Base-by-base conservation (phyloP, 345 rosid genomes). In the Gossypium anomalum region DNA sequence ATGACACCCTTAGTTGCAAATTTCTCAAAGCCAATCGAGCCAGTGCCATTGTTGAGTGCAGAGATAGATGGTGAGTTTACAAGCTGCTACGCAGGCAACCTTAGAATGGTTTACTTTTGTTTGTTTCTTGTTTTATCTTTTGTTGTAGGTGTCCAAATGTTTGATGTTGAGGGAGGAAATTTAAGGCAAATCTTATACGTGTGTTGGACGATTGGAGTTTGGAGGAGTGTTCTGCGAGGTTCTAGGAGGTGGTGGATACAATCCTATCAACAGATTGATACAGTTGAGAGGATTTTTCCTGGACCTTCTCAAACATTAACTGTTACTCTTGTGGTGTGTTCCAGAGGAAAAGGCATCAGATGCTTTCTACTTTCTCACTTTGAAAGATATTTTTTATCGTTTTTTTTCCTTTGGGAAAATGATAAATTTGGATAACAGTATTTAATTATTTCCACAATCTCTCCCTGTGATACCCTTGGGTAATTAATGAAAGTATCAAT, bases 21-120 rank as follows among this genome's bases (percentile, higher is more conserved):
- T 81, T 87, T 80, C 86, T 88, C 81, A 87, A 74, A 52, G 85
- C 90, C 76, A 90, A 34, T 73, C 94, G 89, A 72, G 90, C 88
- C 75, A 85, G 48, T 57, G 92, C 89, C 97, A 90, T 93, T 45
- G 7, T 73, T 53, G 43, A 2, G 10, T 19, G 41, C 20, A 49
- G 14, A 48, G 12, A 7, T 1, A 1, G 48, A 67, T 45, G 38
- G 17, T 13, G n/a, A 11, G 15, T 41, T 19, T 57, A 9, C 45
- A 52, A 45, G 15, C 11, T 72, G 56, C 49, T 3, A 22, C 10
- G 61, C 5, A 2, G 7, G 70, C 25, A 43, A 25, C n/a, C 51
- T 41, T 23, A 10, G 68, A 64, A 8, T 41, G 15, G 25, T 41
- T 14, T 2, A 41, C 23, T 44, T 43, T 19, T 12, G 44, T 48